Conservation (phyloP, 345 rosid genomes). For the Pistacia vera region DNA sequence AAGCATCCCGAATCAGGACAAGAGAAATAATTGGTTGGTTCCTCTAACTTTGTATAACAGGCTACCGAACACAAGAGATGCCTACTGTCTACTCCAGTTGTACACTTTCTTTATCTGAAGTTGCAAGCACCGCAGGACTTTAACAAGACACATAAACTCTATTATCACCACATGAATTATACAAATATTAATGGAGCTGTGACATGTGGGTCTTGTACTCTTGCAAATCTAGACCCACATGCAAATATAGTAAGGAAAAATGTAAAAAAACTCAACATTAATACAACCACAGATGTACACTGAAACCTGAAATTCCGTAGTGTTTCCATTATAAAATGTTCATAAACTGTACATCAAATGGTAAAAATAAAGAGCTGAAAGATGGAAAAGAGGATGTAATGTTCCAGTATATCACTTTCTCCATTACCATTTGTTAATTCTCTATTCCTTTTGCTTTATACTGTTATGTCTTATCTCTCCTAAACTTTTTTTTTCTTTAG, state of each 20-base stretch:
- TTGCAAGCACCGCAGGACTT: background rate
- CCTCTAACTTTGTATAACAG: background rate
- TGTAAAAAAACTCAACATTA: background rate
- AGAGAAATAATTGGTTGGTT: background rate
- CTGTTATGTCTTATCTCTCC: too few species aligned
- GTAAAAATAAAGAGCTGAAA: too few species aligned
- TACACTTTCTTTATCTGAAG: background rate
- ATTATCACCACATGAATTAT: background rate
- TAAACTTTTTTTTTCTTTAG: too few species aligned
- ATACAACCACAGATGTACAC: too few species aligned
- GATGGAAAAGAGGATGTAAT: too few species aligned
- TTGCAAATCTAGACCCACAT: background rate
- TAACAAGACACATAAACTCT: too few species aligned
- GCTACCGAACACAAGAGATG: background rate
- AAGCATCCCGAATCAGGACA: background rate
- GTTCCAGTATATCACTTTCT: background rate
- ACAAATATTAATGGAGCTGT: background rate
- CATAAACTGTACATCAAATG: too few species aligned
- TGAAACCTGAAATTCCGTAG: too few species aligned
- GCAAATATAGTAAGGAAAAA: background rate
- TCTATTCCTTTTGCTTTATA: conserved; percentile 1
- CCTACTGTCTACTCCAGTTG: conserved; percentile 3
- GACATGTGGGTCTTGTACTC: background rate
- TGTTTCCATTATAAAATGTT: too few species aligned
- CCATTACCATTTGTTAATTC: background rate